Evolutionary conservation across 495 filamentous ascomycete species (phyloP).

Genomic region (Parathielavia hyrcaniae): DNA sequence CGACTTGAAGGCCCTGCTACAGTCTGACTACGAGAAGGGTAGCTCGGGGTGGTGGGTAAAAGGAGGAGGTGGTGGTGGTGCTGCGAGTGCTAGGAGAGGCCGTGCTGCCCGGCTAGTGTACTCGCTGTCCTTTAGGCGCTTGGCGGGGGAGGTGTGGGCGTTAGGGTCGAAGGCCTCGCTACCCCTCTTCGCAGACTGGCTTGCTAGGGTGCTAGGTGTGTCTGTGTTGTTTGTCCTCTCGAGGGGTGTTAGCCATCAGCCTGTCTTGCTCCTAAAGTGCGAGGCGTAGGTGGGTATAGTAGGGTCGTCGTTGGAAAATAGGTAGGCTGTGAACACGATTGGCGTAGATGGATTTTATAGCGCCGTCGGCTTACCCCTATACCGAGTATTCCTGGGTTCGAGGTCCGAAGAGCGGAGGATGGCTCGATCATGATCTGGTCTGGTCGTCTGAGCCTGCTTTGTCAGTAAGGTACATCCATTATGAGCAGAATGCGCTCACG

Average conservation of each 20-base stretch:
- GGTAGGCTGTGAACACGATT: not conserved
- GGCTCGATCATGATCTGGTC: too few species aligned
- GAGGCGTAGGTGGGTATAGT: too few species aligned
- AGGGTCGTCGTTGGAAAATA: not conserved
- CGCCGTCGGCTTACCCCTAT: not conserved
- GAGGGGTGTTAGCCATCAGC: not conserved
- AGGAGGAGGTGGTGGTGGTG: not conserved
- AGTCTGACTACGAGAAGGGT: not conserved
- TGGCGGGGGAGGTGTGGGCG: not conserved
- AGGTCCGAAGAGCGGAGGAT: too few species aligned
- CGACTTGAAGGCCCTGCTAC: not conserved
- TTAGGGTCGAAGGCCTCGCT: not conserved
- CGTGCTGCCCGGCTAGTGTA: too few species aligned
- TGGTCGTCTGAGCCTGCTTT: too few species aligned
- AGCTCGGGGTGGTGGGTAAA: not conserved
- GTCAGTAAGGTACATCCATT: too few species aligned
- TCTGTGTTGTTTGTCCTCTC: not conserved
- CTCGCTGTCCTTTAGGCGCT: too few species aligned
- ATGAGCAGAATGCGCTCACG: too few species aligned
- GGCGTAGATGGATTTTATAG: not conserved
- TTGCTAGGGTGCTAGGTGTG: not conserved
- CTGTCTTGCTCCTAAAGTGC: too few species aligned
- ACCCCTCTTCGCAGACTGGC: not conserved
- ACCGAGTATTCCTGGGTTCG: too few species aligned
- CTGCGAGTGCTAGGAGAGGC: too few species aligned